Evolutionary conservation across 441 rosid genomes (phyloP), one percentile per base, ranked within the genome.

Genomic region (Gossypium davidsonii): DNA sequence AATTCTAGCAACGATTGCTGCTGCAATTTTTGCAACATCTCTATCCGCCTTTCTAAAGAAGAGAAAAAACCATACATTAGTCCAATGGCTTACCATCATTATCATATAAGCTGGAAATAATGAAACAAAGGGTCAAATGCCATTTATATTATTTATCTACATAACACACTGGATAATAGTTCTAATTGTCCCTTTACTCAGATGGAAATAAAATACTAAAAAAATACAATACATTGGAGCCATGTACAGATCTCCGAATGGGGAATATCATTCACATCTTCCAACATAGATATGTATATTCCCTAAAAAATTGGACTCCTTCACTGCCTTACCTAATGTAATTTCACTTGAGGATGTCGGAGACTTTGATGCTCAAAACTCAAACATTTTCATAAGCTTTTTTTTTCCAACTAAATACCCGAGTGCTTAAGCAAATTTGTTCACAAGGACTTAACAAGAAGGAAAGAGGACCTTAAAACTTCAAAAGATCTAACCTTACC

Each of bases 381-480:
- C 59, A n/a, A 34, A 18, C 58, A 76, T 79, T 39, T 74, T 79
- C 26, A 52, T 58, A 67, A 39, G 12, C 73, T 31, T 39, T 65
- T 59, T 65, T 68, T 71, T 5, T 5, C 3, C 23, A 75, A 66
- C 71, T 67, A 57, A 60, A 74, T 53, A 61, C 25, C 57, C 28
- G 73, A 25, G 55, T 17, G 66, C 68, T 63, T 31, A 61, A 21
- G 68, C 61, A 52, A 61, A 52, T 52, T 66, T 66, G 72, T 46
- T 65, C 14, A 55, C 37, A 20, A 52, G 49, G 70, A 63, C 70
- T 8, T 39, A 3, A 78, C 39, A 55, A 59, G 70, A 46, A 28
- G 76, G 39, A 11, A 66, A 66, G 39, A 42, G 66, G 55, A 59
- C 76, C 73, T 39, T 69, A 57, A 77, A 71, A 75, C 71, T 73